Conservation (phyloP, 345 rosid genomes). For the Populus pruinosa region DNA sequence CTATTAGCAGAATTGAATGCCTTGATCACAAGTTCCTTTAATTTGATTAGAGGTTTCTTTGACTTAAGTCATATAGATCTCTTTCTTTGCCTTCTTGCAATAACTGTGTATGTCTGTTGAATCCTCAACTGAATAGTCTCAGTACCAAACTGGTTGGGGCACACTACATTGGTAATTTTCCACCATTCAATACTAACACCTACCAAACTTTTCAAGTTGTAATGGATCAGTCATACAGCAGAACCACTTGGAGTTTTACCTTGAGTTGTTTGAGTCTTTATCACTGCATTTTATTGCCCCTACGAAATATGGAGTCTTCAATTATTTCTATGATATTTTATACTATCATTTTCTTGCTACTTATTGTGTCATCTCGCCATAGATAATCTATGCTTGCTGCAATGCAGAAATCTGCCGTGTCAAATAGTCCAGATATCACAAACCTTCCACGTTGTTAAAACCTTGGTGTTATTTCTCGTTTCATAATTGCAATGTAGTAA, state of each 20-base stretch:
- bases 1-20: neutral
- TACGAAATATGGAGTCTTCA: neutral
- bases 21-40: neutral
- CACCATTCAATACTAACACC: neutral
- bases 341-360: neutral
- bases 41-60: neutral
- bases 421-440: neutral
- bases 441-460: slow-evolving; percentile 2
- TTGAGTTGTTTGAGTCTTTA: neutral
- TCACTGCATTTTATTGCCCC: neutral
- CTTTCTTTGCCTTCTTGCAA: neutral
- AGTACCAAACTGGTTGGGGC: neutral
- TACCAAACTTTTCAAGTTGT: neutral
- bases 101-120: neutral
- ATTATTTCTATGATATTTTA: neutral
- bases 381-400: neutral
- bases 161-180: neutral
- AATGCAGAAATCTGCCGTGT: neutral
- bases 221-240: neutral
- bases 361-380: neutral
- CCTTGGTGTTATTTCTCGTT: neutral
- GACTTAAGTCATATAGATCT: neutral
- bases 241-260: neutral
- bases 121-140: neutral
- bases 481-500: neutral